A percentile compares a stretch with the other conserved stretches of the same genome.
Evolutionary conservation across 257 asterid genomes (phyloP).

Genomic region (Scutellaria barbata): DNA sequence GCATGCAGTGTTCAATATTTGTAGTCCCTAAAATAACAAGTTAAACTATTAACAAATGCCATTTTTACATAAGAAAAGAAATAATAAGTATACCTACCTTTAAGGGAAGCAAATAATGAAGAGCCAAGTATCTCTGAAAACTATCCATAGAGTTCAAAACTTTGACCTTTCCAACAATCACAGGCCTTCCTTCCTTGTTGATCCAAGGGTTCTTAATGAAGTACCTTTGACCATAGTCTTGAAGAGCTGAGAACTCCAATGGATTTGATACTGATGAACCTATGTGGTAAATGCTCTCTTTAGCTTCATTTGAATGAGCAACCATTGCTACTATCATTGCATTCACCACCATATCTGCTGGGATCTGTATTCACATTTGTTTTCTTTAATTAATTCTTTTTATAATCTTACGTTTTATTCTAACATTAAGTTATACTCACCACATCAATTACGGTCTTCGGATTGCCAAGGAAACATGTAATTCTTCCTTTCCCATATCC

Average conservation of each 20-base stretch:
- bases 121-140: conserved; percentile 62
- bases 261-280: conserved; percentile 90
- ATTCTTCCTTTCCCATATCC: conserved; percentile 89
- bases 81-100: no score
- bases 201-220: conserved; percentile 81
- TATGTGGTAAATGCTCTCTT: conserved; percentile 62
- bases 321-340: conserved; percentile 78
- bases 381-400: no score
- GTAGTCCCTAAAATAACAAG: conserved; percentile 53
- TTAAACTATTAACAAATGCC: not conserved
- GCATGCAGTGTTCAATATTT: conserved; percentile 62
- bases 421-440: conserved; percentile 42
- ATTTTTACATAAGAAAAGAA: no score
- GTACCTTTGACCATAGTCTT: conserved; percentile 55
- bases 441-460: conserved; percentile 63
- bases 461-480: conserved; percentile 66
- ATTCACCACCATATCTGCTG: conserved; percentile 97
- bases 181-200: conserved; percentile 65
- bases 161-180: conserved; percentile 66
- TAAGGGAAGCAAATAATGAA: conserved; percentile 75
- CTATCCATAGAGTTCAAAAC: conserved; percentile 64
- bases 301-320: conserved; percentile 55
- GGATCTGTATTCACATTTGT: conserved; percentile 56
- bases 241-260: conserved; percentile 39
- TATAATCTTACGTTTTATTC: no score